Conservation (phyloP, 225 moss, liverwort and hornwort genomes). For the Physcomitrium patens region DNA sequence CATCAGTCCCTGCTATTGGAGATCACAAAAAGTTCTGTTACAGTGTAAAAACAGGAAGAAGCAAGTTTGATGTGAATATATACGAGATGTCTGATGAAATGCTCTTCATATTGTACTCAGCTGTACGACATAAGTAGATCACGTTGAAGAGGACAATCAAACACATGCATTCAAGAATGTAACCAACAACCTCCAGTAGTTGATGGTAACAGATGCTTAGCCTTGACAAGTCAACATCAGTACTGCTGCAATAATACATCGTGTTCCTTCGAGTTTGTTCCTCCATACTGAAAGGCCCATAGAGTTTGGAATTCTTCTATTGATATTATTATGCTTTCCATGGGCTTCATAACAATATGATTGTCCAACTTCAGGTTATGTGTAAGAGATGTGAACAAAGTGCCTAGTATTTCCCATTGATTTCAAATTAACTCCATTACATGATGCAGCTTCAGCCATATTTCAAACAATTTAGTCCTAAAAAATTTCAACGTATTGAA, state of each 20-base stretch:
- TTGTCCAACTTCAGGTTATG: not conserved
- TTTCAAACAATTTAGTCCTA: not conserved
- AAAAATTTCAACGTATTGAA: not conserved
- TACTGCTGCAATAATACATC: conserved; percentile 28
- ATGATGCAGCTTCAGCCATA: conserved; percentile 15
- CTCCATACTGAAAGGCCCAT: conserved; percentile 17
- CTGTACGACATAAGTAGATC: conserved; percentile 23
- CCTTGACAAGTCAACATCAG: conserved; percentile 34
- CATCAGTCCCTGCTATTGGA: conserved; percentile 56
- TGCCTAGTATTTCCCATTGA: conserved; percentile 10
- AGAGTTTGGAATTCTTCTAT: conserved; percentile 15
- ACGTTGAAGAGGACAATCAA: conserved; percentile 29
- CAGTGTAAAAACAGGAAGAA: conserved; percentile 13
- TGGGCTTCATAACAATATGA: conserved; percentile 19
- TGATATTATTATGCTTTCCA: conserved; percentile 22
- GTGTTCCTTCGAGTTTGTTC: conserved; percentile 33
- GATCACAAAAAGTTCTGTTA: conserved; percentile 1
- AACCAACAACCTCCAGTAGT: conserved; percentile 28
- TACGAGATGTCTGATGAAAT: conserved; percentile 24
- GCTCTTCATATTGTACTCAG: conserved; percentile 22
- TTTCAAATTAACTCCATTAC: conserved; percentile 1
- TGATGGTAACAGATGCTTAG: conserved; percentile 17
- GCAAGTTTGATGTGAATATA: conserved; percentile 24
- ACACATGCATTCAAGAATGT: conserved; percentile 19
- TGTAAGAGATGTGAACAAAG: not conserved